A percentile compares a stretch with the other conserved stretches of the same genome.
These are phyloP conservation scores for Vigna reflexopilosa DNA, from an alignment of 306 rosid species.

Conservation along the genomic window DNA sequence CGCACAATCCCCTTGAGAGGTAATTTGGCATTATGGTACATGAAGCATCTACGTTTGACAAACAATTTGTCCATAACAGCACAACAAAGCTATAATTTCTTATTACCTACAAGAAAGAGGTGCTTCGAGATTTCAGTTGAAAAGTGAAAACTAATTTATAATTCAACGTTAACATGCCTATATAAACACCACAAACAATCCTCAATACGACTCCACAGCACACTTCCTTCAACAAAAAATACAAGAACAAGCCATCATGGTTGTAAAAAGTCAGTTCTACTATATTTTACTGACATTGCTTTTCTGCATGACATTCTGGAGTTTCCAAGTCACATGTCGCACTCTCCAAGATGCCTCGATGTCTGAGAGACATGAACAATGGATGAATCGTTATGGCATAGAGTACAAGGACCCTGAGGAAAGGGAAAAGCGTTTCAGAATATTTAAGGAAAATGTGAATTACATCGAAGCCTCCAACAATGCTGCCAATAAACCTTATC, in stretches of 20 bases:
- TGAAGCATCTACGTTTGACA: constrained; percentile 8
- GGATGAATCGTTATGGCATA: constrained; percentile 48
- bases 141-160: neutral
- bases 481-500: constrained; percentile 44
- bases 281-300: constrained; percentile 34
- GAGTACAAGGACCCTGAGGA: constrained; percentile 33
- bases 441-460: constrained; percentile 47
- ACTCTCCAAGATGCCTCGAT: constrained; percentile 49
- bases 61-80: neutral
- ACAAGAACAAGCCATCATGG: constrained; percentile 31
- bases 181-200: constrained; percentile 9
- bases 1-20: neutral
- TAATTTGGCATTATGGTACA: neutral
- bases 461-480: constrained; percentile 45
- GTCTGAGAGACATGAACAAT: constrained; percentile 47
- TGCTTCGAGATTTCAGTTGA: too few relatives aligned
- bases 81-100: too few relatives aligned
- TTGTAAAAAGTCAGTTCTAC: neutral
- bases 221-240: neutral
- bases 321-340: constrained; percentile 48
- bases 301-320: constrained; percentile 42
- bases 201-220: neutral
- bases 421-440: constrained; percentile 39
- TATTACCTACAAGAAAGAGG: constrained; percentile 19
- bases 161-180: neutral